Evolutionary conservation across 1,284 basidiomycete species (phyloP).

Genomic region (Fomitopsis schrenkii): DNA sequence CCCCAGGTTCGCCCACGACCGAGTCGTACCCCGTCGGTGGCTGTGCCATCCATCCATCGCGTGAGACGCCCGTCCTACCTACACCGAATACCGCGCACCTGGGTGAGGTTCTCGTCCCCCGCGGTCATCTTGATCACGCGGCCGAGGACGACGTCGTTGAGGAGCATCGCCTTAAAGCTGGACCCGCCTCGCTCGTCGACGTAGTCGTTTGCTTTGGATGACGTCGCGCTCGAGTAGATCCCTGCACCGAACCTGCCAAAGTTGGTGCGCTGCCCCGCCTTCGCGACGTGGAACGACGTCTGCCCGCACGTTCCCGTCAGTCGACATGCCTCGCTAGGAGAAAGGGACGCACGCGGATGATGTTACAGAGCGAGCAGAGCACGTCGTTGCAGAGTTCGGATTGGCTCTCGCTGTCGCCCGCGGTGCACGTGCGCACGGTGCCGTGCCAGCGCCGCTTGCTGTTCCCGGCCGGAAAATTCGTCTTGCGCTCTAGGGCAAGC

Average conservation of each 20-base stretch:
- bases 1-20: conserved; percentile 18
- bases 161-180: conserved; percentile 15
- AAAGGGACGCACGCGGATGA: conserved; percentile 6
- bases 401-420: conserved; percentile 6
- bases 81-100: conserved; percentile 10
- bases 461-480: conserved; percentile 4
- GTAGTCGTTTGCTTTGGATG: conserved; percentile 20
- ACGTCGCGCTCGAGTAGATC: conserved; percentile 15
- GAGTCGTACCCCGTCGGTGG: conserved; percentile 4
- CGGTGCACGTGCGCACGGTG: conserved; percentile 8
- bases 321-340: not conserved
- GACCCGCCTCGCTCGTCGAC: conserved; percentile 12
- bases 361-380: conserved; percentile 10
- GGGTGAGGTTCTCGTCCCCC: conserved; percentile 11
- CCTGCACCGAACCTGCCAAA: conserved; percentile 13
- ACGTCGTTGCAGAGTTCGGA: not conserved
- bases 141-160: conserved; percentile 22
- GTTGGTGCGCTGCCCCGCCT: conserved; percentile 2
- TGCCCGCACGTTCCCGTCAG: not conserved
- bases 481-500: conserved; percentile 4
- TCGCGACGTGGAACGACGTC: conserved; percentile 9
- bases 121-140: conserved; percentile 14
- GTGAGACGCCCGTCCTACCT: not conserved
- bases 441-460: conserved; percentile 11
- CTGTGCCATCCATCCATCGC: not conserved